phyloP scores from a whole-genome alignment of 495 filamentous ascomycete species.

The Letharia columbiana region DNA sequence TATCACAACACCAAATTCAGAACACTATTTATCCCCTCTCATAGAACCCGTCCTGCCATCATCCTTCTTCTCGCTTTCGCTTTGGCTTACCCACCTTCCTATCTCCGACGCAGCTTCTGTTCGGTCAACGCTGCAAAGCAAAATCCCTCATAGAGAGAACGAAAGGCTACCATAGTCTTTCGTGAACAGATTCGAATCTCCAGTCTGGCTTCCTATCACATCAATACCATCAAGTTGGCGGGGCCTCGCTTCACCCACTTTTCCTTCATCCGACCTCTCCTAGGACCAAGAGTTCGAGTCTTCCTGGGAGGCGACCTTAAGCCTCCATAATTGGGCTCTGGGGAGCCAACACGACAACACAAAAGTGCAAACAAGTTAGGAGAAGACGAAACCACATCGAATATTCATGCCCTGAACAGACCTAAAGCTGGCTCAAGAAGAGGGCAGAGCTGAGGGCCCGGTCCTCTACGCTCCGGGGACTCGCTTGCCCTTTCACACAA shows the following conservation, averaged over 20 bases:
- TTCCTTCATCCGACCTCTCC: slow-evolving; percentile 83
- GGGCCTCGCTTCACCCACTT: slow-evolving; percentile 66
- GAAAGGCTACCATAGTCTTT: slow-evolving; percentile 25
- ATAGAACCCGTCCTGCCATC: neutral
- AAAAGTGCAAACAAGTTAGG: slow-evolving; percentile 8
- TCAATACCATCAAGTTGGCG: slow-evolving; percentile 90
- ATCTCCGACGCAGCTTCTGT: neutral
- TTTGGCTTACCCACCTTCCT: neutral
- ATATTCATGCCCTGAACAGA: slow-evolving; percentile 1
- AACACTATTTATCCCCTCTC: neutral
- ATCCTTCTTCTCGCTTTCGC: neutral
- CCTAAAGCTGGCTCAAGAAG: slow-evolving; percentile 18
- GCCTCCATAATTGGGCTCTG: slow-evolving; percentile 81
- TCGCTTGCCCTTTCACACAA: neutral
- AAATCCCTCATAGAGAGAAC: slow-evolving; percentile 11
- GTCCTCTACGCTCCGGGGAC: slow-evolving; percentile 19
- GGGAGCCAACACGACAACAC: slow-evolving; percentile 19
- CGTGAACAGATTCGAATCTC: slow-evolving; percentile 11
- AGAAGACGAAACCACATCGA: slow-evolving; percentile 6
- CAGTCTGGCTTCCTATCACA: slow-evolving; percentile 26
- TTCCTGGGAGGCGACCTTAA: slow-evolving; percentile 94
- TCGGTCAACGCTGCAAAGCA: neutral
- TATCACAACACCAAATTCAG: neutral
- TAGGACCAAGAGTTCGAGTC: slow-evolving; percentile 83
- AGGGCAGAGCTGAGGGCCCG: slow-evolving; percentile 15